A percentile compares a stretch with the other conserved stretches of the same genome.
Conservation (phyloP, 2,329 filamentous ascomycete species). For the Clonostachys byssicola region DNA sequence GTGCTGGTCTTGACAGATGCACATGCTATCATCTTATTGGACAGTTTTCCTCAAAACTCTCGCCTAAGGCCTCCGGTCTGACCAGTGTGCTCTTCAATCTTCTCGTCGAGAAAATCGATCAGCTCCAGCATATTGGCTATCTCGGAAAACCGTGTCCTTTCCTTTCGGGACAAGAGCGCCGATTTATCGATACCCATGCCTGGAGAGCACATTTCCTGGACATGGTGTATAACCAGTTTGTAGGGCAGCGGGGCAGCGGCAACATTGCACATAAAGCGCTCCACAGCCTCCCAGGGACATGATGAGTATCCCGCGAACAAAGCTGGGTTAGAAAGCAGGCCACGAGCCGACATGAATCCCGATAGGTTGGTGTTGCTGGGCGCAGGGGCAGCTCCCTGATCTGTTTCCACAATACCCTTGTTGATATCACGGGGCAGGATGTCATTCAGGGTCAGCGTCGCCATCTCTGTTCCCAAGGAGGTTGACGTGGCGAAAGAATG, state of each 20-base stretch:
- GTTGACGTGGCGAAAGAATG: constrained; percentile 12
- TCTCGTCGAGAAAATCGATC: constrained; percentile 55
- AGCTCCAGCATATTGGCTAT: constrained; percentile 52
- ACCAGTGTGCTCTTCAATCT: constrained; percentile 29
- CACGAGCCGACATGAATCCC: constrained; percentile 68
- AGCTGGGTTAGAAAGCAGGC: constrained; percentile 63
- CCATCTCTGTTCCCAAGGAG: constrained; percentile 18
- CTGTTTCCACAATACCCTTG: neutral
- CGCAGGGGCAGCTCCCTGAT: constrained; percentile 6
- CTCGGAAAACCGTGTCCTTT: constrained; percentile 44
- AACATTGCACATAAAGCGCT: constrained; percentile 56
- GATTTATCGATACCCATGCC: constrained; percentile 49
- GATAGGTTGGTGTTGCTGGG: constrained; percentile 44
- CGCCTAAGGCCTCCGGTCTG: constrained; percentile 20
- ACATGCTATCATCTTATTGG: no score
- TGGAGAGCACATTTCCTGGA: constrained; percentile 62
- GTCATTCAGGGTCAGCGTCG: constrained; percentile 17
- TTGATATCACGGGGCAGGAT: constrained; percentile 14
- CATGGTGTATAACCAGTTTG: constrained; percentile 61
- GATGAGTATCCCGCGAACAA: constrained; percentile 53
- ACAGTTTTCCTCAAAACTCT: constrained; percentile 17
- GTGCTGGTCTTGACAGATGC: no score
- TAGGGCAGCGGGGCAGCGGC: constrained; percentile 55
- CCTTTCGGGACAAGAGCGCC: constrained; percentile 49
- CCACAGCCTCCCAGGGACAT: constrained; percentile 60